Conservation (phyloP, 805 yeast species). For the Candida odintsovae region DNA sequence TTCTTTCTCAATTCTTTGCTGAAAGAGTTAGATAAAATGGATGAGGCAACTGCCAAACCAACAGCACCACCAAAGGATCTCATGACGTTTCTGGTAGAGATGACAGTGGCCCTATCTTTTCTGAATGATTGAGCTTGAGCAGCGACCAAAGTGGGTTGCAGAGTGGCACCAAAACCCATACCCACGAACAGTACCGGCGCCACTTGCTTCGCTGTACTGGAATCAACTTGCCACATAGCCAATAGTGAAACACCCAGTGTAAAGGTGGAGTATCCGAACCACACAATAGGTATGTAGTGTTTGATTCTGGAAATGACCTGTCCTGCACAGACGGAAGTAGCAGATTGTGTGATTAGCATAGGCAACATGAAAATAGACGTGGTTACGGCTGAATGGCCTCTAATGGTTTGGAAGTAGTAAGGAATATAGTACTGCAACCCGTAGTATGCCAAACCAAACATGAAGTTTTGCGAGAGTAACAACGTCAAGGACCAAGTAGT, state of each 20-base stretch:
- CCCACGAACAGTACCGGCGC: slow-evolving; percentile 32
- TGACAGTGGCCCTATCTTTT: slow-evolving; percentile 51
- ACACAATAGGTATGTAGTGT: slow-evolving; percentile 11
- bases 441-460: slow-evolving; percentile 44
- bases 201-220: slow-evolving; percentile 29
- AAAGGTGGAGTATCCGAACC: slow-evolving; percentile 28
- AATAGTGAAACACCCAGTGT: slow-evolving; percentile 3
- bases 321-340: slow-evolving; percentile 5
- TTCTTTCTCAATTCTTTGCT: neutral
- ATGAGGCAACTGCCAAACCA: slow-evolving; percentile 40
- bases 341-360: slow-evolving; percentile 6
- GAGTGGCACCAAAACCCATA: slow-evolving; percentile 25
- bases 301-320: slow-evolving; percentile 1
- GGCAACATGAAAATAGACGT: slow-evolving; percentile 5
- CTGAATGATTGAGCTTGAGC: slow-evolving; percentile 48
- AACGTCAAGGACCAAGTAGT: slow-evolving; percentile 25
- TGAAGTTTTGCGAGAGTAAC: slow-evolving; percentile 29
- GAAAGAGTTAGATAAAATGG: slow-evolving; percentile 7
- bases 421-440: slow-evolving; percentile 43
- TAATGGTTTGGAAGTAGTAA: slow-evolving; percentile 27
- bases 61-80: slow-evolving; percentile 55
- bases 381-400: slow-evolving; percentile 21
- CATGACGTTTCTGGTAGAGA: slow-evolving; percentile 48
- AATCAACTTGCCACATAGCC: slow-evolving; percentile 20
- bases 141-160: slow-evolving; percentile 29